Base-by-base conservation (phyloP, 2,329 filamentous ascomycete genomes). In the Trichoderma aggressivum region DNA sequence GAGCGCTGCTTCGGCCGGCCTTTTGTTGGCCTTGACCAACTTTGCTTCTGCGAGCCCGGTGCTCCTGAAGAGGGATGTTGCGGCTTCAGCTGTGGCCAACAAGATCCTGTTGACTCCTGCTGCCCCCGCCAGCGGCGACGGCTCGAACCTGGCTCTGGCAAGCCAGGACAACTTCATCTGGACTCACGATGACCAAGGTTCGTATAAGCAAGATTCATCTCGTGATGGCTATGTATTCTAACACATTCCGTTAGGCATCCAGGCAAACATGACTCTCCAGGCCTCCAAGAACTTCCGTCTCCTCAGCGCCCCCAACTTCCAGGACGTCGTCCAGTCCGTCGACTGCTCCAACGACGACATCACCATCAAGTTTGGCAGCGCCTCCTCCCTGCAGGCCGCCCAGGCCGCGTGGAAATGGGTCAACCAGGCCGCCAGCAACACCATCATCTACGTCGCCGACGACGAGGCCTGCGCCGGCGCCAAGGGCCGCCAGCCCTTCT, bases 401-500 rank as follows among this genome's bases (percentile, higher is more conserved):
- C 63, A 71, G 63, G 30, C 28, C 14, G 62, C 70, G 12, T 71
- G 70, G 70, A 24, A 26, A 26, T 71, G 70, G 70, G 63, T 71
- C 70, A 56, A 67, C 63, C 55, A 67, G 39, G 18, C n/a, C 16
- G 18, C 56, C 14, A 21, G 16, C 61, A 71, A 71, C 63, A 67
- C 39, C 7, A 59, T 62, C 43, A 65, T 71, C 56, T 71, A 71
- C 56, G 36, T 71, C 8, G 63, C 63, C 43, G 70, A 71, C 7
- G 70, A 56, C 8, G 30, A 43, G 21, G 39, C 70, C 18, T 71
- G 70, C 32, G 70, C 62, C 24, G 70, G 70, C 12, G 53, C 26
- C 39, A 66, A 56, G 43, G 62, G 63, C 53, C 70, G 70, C 18
- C 70, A 71, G 70, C 70, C 70, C 18, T 71, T 59, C 39, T 28